Evolutionary conservation across 164 flowering plant genomes (phyloP).

Genomic region (Umbellularia californica): DNA sequence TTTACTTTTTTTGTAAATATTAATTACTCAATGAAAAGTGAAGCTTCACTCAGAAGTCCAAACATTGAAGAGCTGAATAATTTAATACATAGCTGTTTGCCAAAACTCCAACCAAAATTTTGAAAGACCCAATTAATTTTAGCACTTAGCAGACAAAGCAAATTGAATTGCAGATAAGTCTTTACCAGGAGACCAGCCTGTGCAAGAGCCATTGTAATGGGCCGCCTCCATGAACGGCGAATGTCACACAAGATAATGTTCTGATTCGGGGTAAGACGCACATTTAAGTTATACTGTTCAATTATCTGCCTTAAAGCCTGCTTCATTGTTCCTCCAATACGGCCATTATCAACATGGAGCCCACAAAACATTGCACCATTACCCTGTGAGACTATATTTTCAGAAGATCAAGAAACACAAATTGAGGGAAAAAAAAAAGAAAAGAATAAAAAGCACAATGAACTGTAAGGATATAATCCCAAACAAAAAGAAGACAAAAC

Average conservation of each 20-base stretch:
- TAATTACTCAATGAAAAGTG: too few species aligned
- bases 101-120: not conserved
- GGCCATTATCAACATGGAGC: conserved; percentile 92
- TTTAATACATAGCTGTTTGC: not conserved
- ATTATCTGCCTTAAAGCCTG: conserved; percentile 75
- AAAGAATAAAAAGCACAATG: not conserved
- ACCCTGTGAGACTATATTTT: conserved; percentile 45
- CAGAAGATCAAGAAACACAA: not conserved
- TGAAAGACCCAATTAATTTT: not conserved
- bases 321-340: conserved; percentile 78
- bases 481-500: not conserved
- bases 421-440: not conserved
- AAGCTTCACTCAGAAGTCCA: too few species aligned
- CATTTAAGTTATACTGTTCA: conserved; percentile 74
- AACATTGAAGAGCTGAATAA: too few species aligned
- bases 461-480: not conserved
- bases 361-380: conserved; percentile 85
- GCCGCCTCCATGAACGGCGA: conserved; percentile 68
- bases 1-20: too few species aligned
- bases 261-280: conserved; percentile 92
- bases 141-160: not conserved
- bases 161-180: not conserved
- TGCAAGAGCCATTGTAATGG: conserved; percentile 75
- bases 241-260: conserved; percentile 81
- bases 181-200: conserved; percentile 92